Evolutionary conservation across 148 eudicot species (phyloP), one percentile per base, ranked within the genome.

Genomic region (Cornus kousa): DNA sequence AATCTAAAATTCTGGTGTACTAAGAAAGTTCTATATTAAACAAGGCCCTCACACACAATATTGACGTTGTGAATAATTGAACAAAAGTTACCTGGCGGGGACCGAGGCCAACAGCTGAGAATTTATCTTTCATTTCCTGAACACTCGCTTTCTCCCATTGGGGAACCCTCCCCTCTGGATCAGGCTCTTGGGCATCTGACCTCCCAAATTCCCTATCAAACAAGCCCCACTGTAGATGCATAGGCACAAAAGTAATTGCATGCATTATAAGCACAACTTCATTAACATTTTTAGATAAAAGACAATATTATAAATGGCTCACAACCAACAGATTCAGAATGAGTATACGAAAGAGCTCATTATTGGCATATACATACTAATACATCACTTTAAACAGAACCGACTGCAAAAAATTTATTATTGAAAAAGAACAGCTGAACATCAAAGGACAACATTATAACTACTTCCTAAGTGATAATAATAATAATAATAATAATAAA

Each of bases 101-200:
- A 77, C 97, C 98, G 12, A 94, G 77, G 40, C 99, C 99, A 7
- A 92, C 64, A 48, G 97, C 80, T 66, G 72, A 67, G 79, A 90
- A 97, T 78, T 97, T 97, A 60, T 92, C 95, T 84, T 97, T 97
- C 98, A 97, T 91, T 87, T 94, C 97, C 83, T 89, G 89, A 72
- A 92, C 98, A 80, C 87, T 92, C 37, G 98, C 90, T 81, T 86
- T 89, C 65, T 87, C 90, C 99, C 99, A 97, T 70, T 83, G 81
- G 60, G 93, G 98, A 74, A 97, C 91, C 85, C 99, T 89, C 28
- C 99, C 98, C 78, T 97, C 96, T 70, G 99, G 99, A 87, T 94
- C 98, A 65, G 96, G 90, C 83, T 96, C 93, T 82, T 91, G 86
- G 55, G 97, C 83, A 84, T 97, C 99, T 24, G 91, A 82, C 76